phyloP scores from a whole-genome alignment of 331 rosid species.

The Rhamnella rubrinervis region DNA sequence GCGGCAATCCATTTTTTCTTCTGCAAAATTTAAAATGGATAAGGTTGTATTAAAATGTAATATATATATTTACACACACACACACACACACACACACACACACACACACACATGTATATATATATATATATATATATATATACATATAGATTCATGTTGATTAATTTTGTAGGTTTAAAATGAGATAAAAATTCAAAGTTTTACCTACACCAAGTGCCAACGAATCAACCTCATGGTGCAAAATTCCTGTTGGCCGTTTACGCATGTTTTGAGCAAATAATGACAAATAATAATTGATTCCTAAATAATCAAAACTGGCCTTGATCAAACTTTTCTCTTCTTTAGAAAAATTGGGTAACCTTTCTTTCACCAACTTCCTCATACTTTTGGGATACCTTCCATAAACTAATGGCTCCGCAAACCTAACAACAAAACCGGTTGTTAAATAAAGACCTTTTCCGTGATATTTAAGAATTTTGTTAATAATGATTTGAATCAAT shows the following conservation, averaged over 20 bases:
- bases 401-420: conserved; percentile 20
- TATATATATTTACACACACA: no score
- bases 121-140: no score
- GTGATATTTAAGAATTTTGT: neutral
- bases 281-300: conserved; percentile 24
- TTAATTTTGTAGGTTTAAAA: no score
- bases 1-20: no score
- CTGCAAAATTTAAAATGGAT: no score
- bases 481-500: neutral
- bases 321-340: conserved; percentile 13
- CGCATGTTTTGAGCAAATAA: conserved; percentile 3
- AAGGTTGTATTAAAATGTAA: no score
- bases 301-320: conserved; percentile 24
- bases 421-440: neutral
- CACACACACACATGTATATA: no score
- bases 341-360: conserved; percentile 12
- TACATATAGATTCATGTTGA: no score
- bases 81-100: no score
- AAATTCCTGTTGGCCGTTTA: neutral
- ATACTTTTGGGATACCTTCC: conserved; percentile 26
- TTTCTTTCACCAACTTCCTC: conserved; percentile 14
- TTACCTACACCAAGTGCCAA: neutral
- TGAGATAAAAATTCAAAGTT: neutral
- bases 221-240: neutral
- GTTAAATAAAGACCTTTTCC: no score